Conservation (phyloP, 2,329 filamentous ascomycete species). For the Harringtonia aguacate region DNA sequence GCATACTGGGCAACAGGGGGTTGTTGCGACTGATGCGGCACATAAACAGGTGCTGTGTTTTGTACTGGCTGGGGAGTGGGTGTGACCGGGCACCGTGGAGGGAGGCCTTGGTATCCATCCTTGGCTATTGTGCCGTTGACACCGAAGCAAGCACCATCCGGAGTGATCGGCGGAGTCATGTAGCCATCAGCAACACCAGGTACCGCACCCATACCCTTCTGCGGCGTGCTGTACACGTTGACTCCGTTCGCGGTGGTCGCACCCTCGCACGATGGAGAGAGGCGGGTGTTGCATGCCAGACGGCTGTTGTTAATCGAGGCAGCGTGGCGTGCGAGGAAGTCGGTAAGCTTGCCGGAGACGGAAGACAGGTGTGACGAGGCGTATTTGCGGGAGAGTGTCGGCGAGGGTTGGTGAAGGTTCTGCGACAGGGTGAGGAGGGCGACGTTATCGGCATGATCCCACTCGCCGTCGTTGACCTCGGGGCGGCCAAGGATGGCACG, state of each 20-base stretch:
- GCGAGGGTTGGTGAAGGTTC: conserved; percentile 47
- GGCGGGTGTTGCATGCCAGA: conserved; percentile 14
- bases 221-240: conserved; percentile 65
- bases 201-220: conserved; percentile 59
- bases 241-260: conserved; percentile 36
- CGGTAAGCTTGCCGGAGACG: conserved; percentile 43
- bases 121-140: conserved; percentile 30
- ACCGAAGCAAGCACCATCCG: conserved; percentile 52
- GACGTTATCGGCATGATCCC: conserved; percentile 62
- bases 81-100: conserved; percentile 50
- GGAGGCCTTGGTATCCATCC: conserved; percentile 31
- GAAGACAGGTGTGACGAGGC: conserved; percentile 40
- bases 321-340: conserved; percentile 49
- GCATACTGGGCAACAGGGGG: conserved; percentile 28
- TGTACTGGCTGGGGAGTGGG: conserved; percentile 50
- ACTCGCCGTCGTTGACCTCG: conserved; percentile 65
- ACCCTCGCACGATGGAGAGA: conserved; percentile 46
- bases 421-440: conserved; percentile 51
- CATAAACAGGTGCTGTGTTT: conserved; percentile 18
- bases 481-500: conserved; percentile 75
- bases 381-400: conserved; percentile 49
- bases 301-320: conserved; percentile 20
- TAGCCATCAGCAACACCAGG: conserved; percentile 60
- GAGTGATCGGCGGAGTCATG: conserved; percentile 77
- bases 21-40: conserved; percentile 16